phyloP scores from a whole-genome alignment of 176 grass and related monocot genomes.

The Zoysia pacifica region DNA sequence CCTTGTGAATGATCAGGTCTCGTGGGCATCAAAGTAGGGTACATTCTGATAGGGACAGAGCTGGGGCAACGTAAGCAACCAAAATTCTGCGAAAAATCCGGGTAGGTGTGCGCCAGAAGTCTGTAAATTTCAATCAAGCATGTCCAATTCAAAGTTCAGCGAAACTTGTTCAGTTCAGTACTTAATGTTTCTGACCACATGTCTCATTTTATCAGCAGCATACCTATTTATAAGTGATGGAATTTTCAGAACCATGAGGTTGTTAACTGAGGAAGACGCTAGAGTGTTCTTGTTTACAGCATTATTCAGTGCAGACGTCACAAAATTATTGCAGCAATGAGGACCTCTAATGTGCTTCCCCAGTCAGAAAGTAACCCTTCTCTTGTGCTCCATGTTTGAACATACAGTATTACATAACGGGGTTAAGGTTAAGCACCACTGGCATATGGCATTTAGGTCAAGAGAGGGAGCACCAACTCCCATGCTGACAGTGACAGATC shows the following conservation, averaged over 20 bases:
- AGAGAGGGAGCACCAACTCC: conserved; percentile 33
- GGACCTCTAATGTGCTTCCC: background rate
- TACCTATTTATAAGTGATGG: background rate
- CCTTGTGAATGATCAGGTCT: conserved; percentile 6
- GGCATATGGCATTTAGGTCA: conserved; percentile 29
- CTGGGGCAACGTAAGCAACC: too few species aligned
- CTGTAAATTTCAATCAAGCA: too few species aligned
- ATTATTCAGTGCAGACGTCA: background rate
- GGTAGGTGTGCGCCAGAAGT: too few species aligned
- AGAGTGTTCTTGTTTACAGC: background rate
- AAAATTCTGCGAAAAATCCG: too few species aligned
- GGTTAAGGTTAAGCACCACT: conserved; percentile 25
- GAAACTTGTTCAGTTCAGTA: too few species aligned
- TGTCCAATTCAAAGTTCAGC: background rate
- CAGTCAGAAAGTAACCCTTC: conserved; percentile 1
- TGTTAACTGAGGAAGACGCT: background rate
- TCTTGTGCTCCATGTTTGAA: conserved; percentile 1
- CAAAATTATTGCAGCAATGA: background rate
- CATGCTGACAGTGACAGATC: conserved; percentile 26
- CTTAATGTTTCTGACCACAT: background rate
- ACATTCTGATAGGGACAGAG: background rate
- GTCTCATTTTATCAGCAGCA: background rate
- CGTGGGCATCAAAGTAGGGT: background rate
- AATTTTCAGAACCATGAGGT: background rate
- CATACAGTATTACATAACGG: background rate